Base-by-base conservation (phyloP, 1,139 yeast species). In the Maudiozyma humilis region DNA sequence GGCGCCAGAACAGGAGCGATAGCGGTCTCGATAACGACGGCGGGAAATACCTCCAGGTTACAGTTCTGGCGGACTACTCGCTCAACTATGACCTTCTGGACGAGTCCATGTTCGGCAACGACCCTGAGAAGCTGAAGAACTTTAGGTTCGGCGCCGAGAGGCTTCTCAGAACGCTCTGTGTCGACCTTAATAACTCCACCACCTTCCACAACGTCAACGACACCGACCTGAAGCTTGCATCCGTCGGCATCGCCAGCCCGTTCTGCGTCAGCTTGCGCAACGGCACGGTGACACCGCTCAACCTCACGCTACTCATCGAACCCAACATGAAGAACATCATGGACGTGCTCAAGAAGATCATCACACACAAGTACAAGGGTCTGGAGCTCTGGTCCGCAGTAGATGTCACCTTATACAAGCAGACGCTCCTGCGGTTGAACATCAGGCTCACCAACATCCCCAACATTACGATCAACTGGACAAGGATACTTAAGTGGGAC, bases 381-480 rank as follows among this genome's bases (percentile, higher is more conserved):
- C 32, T 58, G 20, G 47, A 54, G 33, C 25, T 60, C n/a, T 52
- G 56, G 52, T 58, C 64, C 6, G 43, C 40, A 29, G 23, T 58
- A n/a, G 52, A 57, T 32, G 20, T 55, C 2, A 45, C 50, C 3
- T 15, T 59, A 5, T 47, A 46, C 16, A 59, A 55, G 35, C 44
- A 35, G 13, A 32, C 41, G 3, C 33, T 44, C 3, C 8, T 36
- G 8, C 33, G 35, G 3, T 17, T 41, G 17, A 35, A 43, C 4
- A 30, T 52, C 4, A 38, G 34, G 15, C 23, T 46, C 12, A 46
- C 42, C 1, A 45, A 40, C 25, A 14, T 54, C 5, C 31, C 38
- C 38, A 49, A 52, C n/a, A 41, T 70, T 14, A 51, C 50, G 33
- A 48, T 68, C 16, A 43, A 54, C 27, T 59, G 61, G 63, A 56